Evolutionary conservation across 1,139 yeast species (phyloP).

Genomic region (Candida tunisiensis): DNA sequence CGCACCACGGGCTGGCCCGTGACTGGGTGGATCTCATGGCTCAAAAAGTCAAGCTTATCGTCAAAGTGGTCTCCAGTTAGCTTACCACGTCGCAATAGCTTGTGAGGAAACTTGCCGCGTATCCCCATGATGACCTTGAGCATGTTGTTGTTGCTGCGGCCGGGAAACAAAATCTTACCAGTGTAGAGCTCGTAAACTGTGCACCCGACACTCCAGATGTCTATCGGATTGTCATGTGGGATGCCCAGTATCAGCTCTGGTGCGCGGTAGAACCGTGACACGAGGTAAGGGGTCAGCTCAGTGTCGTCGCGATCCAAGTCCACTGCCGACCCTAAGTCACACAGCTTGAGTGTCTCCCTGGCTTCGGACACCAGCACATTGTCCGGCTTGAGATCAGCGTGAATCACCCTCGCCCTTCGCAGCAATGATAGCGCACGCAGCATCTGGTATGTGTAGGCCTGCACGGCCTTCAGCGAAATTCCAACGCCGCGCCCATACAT

Average conservation of each 20-base stretch:
- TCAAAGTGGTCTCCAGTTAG: conserved; percentile 16
- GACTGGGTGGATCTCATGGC: conserved; percentile 90
- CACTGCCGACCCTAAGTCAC: conserved; percentile 96
- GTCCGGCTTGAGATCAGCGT: conserved; percentile 92
- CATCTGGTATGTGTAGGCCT: conserved; percentile 35
- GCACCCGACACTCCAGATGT: conserved; percentile 98
- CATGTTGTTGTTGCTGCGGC: conserved; percentile 97
- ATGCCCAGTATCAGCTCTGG: conserved; percentile 99
- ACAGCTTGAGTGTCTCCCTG: conserved; percentile 76
- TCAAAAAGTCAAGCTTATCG: conserved; percentile 49
- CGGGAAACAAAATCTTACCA: conserved; percentile 97
- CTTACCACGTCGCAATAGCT: conserved; percentile 40
- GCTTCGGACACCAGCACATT: conserved; percentile 68
- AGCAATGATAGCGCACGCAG: conserved; percentile 41
- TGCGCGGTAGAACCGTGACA: conserved; percentile 92
- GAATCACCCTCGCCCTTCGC: conserved; percentile 64
- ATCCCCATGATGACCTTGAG: conserved; percentile 92
- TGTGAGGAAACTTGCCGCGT: conserved; percentile 90
- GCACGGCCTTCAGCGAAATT: conserved; percentile 31
- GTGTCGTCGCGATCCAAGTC: conserved; percentile 91
- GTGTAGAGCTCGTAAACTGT: conserved; percentile 97
- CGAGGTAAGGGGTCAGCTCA: conserved; percentile 97
- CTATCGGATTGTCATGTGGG: conserved; percentile 94
- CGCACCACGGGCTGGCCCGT: conserved; percentile 81
- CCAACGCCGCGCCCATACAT: conserved; percentile 50